phyloP scores from a whole-genome alignment of 1,284 basidiomycete species.

The Singerocomus rubriflavus region DNA sequence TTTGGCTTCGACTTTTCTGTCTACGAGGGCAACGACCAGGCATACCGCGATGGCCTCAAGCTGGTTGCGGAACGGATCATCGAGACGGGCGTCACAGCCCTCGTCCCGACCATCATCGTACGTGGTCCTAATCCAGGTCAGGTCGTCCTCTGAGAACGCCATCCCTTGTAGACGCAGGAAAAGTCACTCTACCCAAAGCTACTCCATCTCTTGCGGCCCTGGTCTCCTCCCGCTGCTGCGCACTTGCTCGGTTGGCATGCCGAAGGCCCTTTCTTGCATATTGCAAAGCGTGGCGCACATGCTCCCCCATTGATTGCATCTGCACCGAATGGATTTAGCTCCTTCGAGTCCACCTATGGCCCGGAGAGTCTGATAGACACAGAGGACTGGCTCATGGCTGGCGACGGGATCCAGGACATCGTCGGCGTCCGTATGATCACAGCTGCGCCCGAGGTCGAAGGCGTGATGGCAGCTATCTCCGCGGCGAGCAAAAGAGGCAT shows the following conservation, averaged over 20 bases:
- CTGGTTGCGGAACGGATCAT: constrained; percentile 72
- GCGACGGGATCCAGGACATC: constrained; percentile 30
- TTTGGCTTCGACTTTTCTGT: constrained; percentile 90
- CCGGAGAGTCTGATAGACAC: constrained; percentile 54
- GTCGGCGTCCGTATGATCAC: constrained; percentile 81
- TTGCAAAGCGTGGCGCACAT: constrained; percentile 80
- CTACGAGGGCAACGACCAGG: constrained; percentile 65
- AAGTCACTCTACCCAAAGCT: constrained; percentile 67
- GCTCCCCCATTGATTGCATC: constrained; percentile 64
- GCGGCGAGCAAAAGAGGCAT: constrained; percentile 66
- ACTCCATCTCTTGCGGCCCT: constrained; percentile 60
- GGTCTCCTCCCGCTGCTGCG: constrained; percentile 57
- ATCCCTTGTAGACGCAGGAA: constrained; percentile 61
- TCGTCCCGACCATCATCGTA: constrained; percentile 80
- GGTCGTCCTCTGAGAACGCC: background rate
- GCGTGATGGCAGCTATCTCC: constrained; percentile 69
- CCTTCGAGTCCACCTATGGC: constrained; percentile 77
- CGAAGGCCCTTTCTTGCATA: constrained; percentile 85
- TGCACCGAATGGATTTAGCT: constrained; percentile 56
- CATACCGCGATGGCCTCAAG: constrained; percentile 68
- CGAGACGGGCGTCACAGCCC: constrained; percentile 87
- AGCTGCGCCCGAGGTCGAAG: constrained; percentile 81
- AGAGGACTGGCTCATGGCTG: constrained; percentile 64
- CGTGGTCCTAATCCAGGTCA: constrained; percentile 28
- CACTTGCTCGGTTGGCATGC: constrained; percentile 84